Evolutionary conservation across 192 early-diverging fungal species (phyloP).

Genomic region (Chytriomyces hyalinus): DNA sequence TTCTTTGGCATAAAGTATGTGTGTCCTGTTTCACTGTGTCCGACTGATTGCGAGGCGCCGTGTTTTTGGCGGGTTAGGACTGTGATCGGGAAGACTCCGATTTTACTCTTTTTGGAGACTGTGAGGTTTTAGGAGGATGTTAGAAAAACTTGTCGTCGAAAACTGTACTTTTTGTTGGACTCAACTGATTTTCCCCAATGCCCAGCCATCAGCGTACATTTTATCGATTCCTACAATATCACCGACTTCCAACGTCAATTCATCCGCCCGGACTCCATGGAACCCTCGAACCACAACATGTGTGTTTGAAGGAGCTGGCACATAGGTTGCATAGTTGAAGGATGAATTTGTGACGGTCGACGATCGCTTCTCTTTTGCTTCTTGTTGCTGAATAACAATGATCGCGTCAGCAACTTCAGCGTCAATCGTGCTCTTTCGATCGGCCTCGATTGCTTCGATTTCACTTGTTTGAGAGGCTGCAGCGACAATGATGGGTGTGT

Average conservation of each 20-base stretch:
- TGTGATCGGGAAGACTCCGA: slow-evolving; percentile 55
- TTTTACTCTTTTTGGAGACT: slow-evolving; percentile 56
- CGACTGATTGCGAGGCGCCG: slow-evolving; percentile 59
- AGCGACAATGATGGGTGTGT: background rate
- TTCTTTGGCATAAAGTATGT: slow-evolving; percentile 27
- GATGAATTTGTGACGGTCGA: slow-evolving; percentile 37
- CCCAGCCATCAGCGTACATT: slow-evolving; percentile 59
- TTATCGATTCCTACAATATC: slow-evolving; percentile 61
- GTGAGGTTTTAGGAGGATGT: slow-evolving; percentile 2
- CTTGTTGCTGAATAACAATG: slow-evolving; percentile 21
- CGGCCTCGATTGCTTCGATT: slow-evolving; percentile 29
- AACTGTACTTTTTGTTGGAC: no score
- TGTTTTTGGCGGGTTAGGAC: slow-evolving; percentile 53
- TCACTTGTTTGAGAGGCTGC: slow-evolving; percentile 1
- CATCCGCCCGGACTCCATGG: slow-evolving; percentile 47
- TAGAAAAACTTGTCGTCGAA: no score
- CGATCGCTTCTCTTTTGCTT: background rate
- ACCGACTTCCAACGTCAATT: slow-evolving; percentile 53
- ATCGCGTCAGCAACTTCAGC: slow-evolving; percentile 37
- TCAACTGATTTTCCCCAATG: slow-evolving; percentile 37
- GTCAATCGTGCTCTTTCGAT: slow-evolving; percentile 36
- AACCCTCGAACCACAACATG: slow-evolving; percentile 53
- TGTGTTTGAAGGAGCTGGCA: slow-evolving; percentile 54
- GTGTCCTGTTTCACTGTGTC: slow-evolving; percentile 25
- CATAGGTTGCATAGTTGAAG: slow-evolving; percentile 50